Evolutionary conservation across 257 asterid genomes (phyloP).

Genomic region (Solanum medicagineum): DNA sequence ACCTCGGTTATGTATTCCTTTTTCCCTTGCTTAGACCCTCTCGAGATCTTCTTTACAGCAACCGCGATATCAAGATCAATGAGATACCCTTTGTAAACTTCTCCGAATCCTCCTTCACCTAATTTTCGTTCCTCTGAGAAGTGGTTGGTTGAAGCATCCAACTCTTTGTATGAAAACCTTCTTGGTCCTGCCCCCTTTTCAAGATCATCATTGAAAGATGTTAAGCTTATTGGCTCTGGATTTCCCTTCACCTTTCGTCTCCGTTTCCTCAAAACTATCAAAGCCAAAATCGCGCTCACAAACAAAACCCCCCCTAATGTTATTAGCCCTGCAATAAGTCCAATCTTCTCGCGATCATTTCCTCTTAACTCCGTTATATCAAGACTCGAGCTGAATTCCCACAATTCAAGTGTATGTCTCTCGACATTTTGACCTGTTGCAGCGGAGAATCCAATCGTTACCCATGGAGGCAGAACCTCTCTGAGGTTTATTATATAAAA

Average conservation of each 20-base stretch:
- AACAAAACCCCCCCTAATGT: not conserved
- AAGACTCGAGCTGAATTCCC: conserved; percentile 22
- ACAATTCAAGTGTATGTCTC: conserved; percentile 7
- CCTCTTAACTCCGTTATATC: not conserved
- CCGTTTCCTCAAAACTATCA: not conserved
- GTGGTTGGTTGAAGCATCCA: conserved; percentile 19
- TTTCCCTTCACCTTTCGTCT: not conserved
- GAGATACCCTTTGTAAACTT: conserved; percentile 20
- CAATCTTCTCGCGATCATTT: not conserved
- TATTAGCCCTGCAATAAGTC: conserved; percentile 7
- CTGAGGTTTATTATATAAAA: conserved; percentile 11
- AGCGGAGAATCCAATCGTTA: conserved; percentile 21
- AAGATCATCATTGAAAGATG: conserved; percentile 22
- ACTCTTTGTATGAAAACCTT: conserved; percentile 18
- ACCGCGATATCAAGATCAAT: conserved; percentile 12
- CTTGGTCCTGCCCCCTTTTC: conserved; percentile 34
- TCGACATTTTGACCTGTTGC: conserved; percentile 13
- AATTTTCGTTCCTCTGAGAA: conserved; percentile 19
- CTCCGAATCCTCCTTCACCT: conserved; percentile 33
- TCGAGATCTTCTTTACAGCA: conserved; percentile 28
- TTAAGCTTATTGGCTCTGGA: conserved; percentile 2
- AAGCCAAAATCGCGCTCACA: not conserved
- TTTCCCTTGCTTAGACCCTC: conserved; percentile 24
- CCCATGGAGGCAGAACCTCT: conserved; percentile 19
- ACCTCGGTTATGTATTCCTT: conserved; percentile 30